Percentiles rank a stretch among this genome's conserved stretches.
Conservation (phyloP, 2,329 filamentous ascomycete genomes). For the Cryoendolithus antarcticus region DNA sequence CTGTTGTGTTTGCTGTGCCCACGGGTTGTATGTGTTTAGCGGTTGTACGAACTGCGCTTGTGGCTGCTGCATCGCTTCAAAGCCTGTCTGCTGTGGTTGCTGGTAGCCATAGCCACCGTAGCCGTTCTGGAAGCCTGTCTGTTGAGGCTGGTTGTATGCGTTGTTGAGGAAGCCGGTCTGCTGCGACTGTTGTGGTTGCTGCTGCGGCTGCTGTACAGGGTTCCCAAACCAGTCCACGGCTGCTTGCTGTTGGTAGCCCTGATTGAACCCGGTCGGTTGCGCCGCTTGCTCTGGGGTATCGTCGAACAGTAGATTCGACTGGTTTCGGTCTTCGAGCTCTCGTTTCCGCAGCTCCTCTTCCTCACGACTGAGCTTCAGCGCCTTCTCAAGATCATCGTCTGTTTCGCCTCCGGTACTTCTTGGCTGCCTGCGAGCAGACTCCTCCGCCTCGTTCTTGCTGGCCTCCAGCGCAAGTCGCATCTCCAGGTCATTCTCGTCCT, state of each 20-base stretch:
- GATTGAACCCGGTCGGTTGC: slow-evolving; percentile 80
- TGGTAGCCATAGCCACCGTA: slow-evolving; percentile 50
- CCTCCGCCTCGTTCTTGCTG: slow-evolving; percentile 89
- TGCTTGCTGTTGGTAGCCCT: slow-evolving; percentile 93
- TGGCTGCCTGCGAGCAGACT: slow-evolving; percentile 63
- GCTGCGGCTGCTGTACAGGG: slow-evolving; percentile 58
- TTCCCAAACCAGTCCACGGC: slow-evolving; percentile 97
- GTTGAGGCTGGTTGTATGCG: slow-evolving; percentile 48
- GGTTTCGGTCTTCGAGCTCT: slow-evolving; percentile 75
- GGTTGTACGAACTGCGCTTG: slow-evolving; percentile 42
- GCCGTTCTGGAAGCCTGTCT: slow-evolving; percentile 56
- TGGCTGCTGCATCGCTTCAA: slow-evolving; percentile 47
- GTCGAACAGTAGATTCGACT: slow-evolving; percentile 73
- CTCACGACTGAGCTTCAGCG: slow-evolving; percentile 85
- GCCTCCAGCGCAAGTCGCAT: slow-evolving; percentile 85
- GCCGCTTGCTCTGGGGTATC: slow-evolving; percentile 52
- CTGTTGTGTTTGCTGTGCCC: slow-evolving; percentile 32
- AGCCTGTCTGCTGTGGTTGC: slow-evolving; percentile 52
- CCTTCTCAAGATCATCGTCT: slow-evolving; percentile 86
- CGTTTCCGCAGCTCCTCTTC: slow-evolving; percentile 81
- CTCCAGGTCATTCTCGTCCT: slow-evolving; percentile 77
- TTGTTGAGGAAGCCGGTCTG: slow-evolving; percentile 55
- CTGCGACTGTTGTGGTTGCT: slow-evolving; percentile 29
- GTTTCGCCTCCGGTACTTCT: slow-evolving; percentile 37
- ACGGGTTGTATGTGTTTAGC: slow-evolving; percentile 46